Base-by-base conservation (phyloP, 1,284 basidiomycete species). In the Sanghuangporus baumii region DNA sequence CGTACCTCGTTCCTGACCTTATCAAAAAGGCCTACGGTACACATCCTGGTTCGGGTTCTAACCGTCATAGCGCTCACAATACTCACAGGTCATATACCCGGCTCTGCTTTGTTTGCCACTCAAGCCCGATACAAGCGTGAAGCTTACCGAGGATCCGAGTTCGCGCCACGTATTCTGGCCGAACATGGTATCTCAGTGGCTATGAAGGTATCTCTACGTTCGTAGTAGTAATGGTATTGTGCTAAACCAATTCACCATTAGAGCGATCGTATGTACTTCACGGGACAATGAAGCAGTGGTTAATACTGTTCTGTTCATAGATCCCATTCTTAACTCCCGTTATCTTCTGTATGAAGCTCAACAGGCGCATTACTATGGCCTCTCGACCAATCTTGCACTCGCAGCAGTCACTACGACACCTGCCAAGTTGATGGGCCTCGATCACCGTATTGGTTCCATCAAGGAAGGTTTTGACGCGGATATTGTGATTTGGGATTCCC, bases 301-400 rank as follows among this genome's bases (percentile, higher is more conserved):
- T 58, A 36, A 12, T 8, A 54, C 7, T 36, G 14, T 8, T 7
- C 16, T 11, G 70, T 54, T 50, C 36, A 37, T 23, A 65, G 63
- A 90, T 67, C 84, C 86, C 11, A 85, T 88, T 0, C 66, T 94
- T n/a, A 87, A 96, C 71, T 91, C 89, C 38, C 82, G 94, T 5
- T 86, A 87, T 70, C 77, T 97, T 7, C 72, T 94, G 2, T 88
- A 87, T 70, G 94, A 97, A 73, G 94, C 94, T 0, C 91, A 93
- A 61, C 92, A 95, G 72, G 93, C 91, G 1, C 87, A 94, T 70
- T 89, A 89, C 71, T 96, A 86, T 68, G 85, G 86, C 7, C 75
- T 89, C 36, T 72, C 82, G 0, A 72, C 76, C 9, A 78, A 87
- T 66, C 73, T 88, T 34, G 88, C 89, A 3, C 74, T 94, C 8